Evolutionary conservation across 2,329 filamentous ascomycete genomes (phyloP).

Genomic region (Trichoderma arundinaceum): DNA sequence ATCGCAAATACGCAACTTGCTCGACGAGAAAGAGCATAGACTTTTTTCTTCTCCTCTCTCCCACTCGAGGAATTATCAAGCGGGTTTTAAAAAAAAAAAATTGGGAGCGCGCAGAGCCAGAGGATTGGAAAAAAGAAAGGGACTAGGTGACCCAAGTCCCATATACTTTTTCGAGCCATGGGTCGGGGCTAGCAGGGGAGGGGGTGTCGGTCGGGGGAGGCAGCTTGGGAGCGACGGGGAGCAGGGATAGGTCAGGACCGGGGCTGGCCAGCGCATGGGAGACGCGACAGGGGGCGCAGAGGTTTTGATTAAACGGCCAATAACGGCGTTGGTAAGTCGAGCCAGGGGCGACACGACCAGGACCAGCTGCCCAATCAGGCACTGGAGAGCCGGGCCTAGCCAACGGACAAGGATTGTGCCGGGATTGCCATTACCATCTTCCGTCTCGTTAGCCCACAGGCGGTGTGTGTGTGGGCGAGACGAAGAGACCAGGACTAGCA

Average conservation of each 20-base stretch:
- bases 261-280: conserved; percentile 56
- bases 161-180: conserved; percentile 30
- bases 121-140: conserved; percentile 13
- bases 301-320: conserved; percentile 61
- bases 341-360: conserved; percentile 46
- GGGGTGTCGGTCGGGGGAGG: conserved; percentile 27
- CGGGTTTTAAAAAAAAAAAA: neutral
- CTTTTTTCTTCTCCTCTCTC: neutral
- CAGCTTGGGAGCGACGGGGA: conserved; percentile 32
- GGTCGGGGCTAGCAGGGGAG: conserved; percentile 25
- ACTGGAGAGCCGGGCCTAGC: conserved; percentile 55
- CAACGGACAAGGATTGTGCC: conserved; percentile 49
- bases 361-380: conserved; percentile 57
- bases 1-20: conserved; percentile 17
- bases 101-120: conserved; percentile 17
- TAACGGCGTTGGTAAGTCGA: conserved; percentile 47
- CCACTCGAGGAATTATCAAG: conserved; percentile 1
- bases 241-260: conserved; percentile 30
- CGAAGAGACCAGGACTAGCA: neutral
- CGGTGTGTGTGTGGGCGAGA: conserved; percentile 41
- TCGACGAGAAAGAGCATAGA: conserved; percentile 1
- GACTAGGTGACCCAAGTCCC: conserved; percentile 33
- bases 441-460: conserved; percentile 43
- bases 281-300: conserved; percentile 55
- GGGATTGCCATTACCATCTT: conserved; percentile 43